Conservation (phyloP, 768 basidiomycete species). For the Glaciozyma martinii region DNA sequence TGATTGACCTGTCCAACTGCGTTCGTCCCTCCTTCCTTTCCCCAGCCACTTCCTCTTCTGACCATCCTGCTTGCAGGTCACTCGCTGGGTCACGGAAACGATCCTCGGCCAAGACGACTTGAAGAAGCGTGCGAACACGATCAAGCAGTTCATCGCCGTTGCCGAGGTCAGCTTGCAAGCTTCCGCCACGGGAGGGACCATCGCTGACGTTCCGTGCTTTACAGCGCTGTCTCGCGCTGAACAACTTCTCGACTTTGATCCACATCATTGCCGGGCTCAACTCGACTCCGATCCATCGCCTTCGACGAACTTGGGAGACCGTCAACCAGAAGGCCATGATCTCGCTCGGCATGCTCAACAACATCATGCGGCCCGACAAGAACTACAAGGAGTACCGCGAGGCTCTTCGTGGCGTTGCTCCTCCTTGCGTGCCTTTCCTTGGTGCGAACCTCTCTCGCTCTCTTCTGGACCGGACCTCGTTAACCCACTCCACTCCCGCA, state of each 20-base stretch:
- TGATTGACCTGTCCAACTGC: slow-evolving; percentile 80
- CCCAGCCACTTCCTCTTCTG: not conserved
- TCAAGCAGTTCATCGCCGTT: slow-evolving; percentile 83
- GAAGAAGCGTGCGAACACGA: slow-evolving; percentile 63
- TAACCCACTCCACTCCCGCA: slow-evolving; percentile 37
- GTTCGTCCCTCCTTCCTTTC: slow-evolving; percentile 42
- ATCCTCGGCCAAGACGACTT: slow-evolving; percentile 72
- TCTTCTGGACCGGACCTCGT: not conserved
- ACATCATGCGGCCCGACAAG: slow-evolving; percentile 83
- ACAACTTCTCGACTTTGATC: slow-evolving; percentile 96
- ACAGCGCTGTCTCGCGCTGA: slow-evolving; percentile 75
- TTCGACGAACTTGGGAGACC: slow-evolving; percentile 90
- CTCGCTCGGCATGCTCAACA: slow-evolving; percentile 69
- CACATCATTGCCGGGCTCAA: slow-evolving; percentile 91
- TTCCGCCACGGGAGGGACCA: not conserved
- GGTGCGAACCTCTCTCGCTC: slow-evolving; percentile 48
- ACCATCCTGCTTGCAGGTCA: slow-evolving; percentile 51
- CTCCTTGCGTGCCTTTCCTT: slow-evolving; percentile 94
- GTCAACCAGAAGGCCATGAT: slow-evolving; percentile 65
- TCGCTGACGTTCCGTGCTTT: not conserved
- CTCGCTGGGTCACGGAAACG: slow-evolving; percentile 81
- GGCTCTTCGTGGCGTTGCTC: slow-evolving; percentile 68
- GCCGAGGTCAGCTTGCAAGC: slow-evolving; percentile 64
- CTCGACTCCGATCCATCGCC: slow-evolving; percentile 79
- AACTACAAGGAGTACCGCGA: slow-evolving; percentile 89